Evolutionary conservation across 805 yeast species (phyloP), one percentile per base, ranked within the genome.

Genomic region (Priceomyces haplophilus): DNA sequence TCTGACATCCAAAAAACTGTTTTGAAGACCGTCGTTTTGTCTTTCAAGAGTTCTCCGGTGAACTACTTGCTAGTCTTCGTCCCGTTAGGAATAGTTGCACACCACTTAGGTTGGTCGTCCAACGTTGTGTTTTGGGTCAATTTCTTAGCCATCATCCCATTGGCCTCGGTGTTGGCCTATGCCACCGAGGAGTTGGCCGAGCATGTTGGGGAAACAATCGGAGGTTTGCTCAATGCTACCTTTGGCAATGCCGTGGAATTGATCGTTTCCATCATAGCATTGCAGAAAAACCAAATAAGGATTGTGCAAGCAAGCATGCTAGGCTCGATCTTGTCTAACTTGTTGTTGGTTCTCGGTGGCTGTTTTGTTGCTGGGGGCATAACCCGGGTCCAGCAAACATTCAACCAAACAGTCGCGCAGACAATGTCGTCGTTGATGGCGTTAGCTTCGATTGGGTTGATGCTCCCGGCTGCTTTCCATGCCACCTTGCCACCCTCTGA

Each of bases 221-320:
- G 99, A 11, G 98, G 98, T 0, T 73, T 93, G 49, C 73, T 93
- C 56, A 93, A 93, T 66, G 99, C 99, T 2, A 90, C 98, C 7
- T 88, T 93, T 61, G 99, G 99, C 45, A 93, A 93, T 62, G 98
- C 98, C 2, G 97, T 93, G 17, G 99, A 93, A 68, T 80, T 93
- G 46, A 93, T 93, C 62, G 98, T 93, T 27, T 86, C 96, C 1
- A 72, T 93, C 20, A 88, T 93, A 52, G 99, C 99, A 1, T 73
- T 93, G 55, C 73, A 68, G 52, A 84, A 86, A 34, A 86, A 88
- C 52, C 97, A 93, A 65, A 81, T 93, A 40, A 77, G 96, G 49
- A 90, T 93, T 56, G 98, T 93, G 21, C 98, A 93, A 66, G 96
- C 98, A 2, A 86, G 96, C 16, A 91, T 93, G 98, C 76, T 93